Evolutionary conservation across 2,329 filamentous ascomycete species (phyloP).

Genomic region (Ophiocordyceps camponoti-saundersi): DNA sequence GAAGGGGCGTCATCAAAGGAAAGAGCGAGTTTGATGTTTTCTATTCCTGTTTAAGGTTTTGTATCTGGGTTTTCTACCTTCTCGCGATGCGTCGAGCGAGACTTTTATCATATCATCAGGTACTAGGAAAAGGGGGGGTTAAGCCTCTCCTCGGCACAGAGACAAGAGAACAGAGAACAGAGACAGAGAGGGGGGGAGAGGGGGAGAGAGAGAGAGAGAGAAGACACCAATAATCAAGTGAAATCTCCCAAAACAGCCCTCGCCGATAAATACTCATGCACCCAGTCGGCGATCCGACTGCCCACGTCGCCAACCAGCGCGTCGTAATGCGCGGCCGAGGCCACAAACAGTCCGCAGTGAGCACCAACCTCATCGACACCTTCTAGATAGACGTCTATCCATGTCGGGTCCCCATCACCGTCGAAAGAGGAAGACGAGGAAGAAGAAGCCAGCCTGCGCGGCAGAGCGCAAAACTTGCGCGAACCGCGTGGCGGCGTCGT

Average conservation of each 20-base stretch:
- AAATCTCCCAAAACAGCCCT: conserved; percentile 15
- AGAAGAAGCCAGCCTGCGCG: conserved; percentile 23
- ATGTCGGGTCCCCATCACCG: conserved; percentile 48
- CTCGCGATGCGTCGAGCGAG: not conserved
- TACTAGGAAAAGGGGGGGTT: no score
- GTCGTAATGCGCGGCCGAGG: conserved; percentile 54
- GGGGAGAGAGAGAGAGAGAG: no score
- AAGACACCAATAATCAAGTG: not conserved
- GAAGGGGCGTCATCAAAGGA: not conserved
- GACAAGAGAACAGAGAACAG: no score
- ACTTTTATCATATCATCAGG: no score
- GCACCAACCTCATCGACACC: conserved; percentile 73
- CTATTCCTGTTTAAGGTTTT: not conserved
- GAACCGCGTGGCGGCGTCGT: conserved; percentile 24
- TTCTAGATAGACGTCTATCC: conserved; percentile 68
- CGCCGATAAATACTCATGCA: conserved; percentile 40
- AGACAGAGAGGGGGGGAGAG: no score
- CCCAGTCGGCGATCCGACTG: conserved; percentile 50
- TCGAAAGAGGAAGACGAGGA: no score
- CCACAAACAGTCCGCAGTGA: conserved; percentile 67
- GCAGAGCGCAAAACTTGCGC: conserved; percentile 66
- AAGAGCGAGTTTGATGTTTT: not conserved
- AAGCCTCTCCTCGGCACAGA: no score
- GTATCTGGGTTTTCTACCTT: not conserved
- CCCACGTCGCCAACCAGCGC: conserved; percentile 60